Base-by-base conservation (phyloP, 805 yeast genomes). In the Yarrowia hollandica region DNA sequence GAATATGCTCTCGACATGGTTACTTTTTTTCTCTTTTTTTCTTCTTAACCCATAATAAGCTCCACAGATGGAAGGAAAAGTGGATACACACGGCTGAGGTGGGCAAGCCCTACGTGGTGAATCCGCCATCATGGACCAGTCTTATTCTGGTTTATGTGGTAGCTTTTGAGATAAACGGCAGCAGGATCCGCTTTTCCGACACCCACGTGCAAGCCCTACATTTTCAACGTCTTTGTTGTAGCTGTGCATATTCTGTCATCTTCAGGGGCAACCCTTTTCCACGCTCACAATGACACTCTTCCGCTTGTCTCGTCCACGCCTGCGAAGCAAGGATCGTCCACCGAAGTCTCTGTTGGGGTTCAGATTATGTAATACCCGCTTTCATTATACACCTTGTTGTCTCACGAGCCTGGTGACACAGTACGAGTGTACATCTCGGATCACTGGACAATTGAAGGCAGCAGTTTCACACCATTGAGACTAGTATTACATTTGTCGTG, bases 261-360 rank as follows among this genome's bases (percentile, higher is more conserved):
- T 26, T 41, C 48, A 41, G 48, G 48, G 48, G 48, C 33, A 41
- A 41, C 48, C 48, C 33, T 26, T 26, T 26, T 41, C 48, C 16
- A 26, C 22, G n/a, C n/a, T n/a, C 10, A 9, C 31, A 10, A 16
- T 12, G 22, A 14, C 30, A 10, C 33, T 12, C 48, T 6, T 10
- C 30, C 30, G 30, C 30, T 26, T 10, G 11, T 26, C 12, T 26
- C 12, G 4, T n/a, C n/a, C 30, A 26, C 30, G 30, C 33, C 33
- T 16, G 30, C 23, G 48, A 41, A 14, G 48, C 48, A 41, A 41
- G 48, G 48, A 41, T 41, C 48, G 34, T 11, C 46, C n/a, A n/a
- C n/a, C n/a, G n/a, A n/a, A n/a, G n/a, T n/a, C n/a, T n/a, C n/a
- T n/a, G n/a, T n/a, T n/a, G n/a, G n/a, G n/a, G n/a, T n/a, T n/a